Conservation (phyloP, 129 eudicot genomes). For the Flaveria ramosissima region DNA sequence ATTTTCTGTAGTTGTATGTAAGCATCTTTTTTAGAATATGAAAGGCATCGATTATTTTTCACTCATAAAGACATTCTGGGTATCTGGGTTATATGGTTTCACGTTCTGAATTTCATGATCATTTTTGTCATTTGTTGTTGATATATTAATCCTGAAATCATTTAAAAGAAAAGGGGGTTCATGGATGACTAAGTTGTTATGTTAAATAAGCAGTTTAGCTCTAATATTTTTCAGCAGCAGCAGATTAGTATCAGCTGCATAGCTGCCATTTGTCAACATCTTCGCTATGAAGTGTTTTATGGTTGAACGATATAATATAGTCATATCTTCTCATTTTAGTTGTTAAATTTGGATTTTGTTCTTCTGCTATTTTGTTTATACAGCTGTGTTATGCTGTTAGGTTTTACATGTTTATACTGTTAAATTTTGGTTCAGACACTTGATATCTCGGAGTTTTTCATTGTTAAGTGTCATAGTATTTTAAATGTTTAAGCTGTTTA, state of each 20-base stretch:
- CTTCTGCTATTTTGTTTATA: neutral
- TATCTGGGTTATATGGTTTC: neutral
- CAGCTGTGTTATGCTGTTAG: neutral
- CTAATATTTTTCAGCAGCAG: neutral
- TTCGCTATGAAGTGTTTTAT: neutral
- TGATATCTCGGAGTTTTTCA: slow-evolving; percentile 13
- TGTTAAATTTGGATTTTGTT: neutral
- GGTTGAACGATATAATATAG: neutral
- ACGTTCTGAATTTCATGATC: neutral
- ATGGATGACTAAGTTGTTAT: neutral
- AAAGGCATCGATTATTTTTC: neutral
- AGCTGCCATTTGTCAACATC: neutral
- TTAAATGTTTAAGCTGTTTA: neutral
- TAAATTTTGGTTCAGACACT: neutral
- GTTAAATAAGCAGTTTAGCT: neutral
- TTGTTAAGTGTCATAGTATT: neutral
- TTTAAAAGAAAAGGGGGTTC: neutral
- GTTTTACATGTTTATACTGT: neutral
- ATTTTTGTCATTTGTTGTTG: slow-evolving; percentile 13
- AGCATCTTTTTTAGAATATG: neutral
- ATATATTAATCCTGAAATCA: neutral
- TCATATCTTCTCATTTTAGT: neutral
- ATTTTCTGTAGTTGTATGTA: neutral
- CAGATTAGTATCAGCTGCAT: neutral
- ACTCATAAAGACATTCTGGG: slow-evolving; percentile 15